These are phyloP conservation scores for Termitomyces sp. DNA, from an alignment of 768 basidiomycete species.

Conservation along the genomic window DNA sequence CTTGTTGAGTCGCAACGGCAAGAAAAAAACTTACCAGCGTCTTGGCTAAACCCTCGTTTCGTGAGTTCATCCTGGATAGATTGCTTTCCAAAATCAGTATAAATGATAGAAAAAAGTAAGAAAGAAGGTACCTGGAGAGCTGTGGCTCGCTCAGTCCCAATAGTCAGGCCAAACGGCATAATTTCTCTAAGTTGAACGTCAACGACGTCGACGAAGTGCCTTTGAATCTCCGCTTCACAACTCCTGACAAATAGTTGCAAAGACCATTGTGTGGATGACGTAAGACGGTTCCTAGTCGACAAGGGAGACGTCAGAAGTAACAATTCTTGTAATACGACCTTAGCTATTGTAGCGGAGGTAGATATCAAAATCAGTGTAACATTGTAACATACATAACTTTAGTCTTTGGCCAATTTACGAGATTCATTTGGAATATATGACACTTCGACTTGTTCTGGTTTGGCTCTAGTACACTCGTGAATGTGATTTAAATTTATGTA, in stretches of 20 bases:
- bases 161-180: slow-evolving; percentile 76
- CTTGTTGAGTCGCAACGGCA: slow-evolving; percentile 3
- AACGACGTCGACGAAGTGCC: slow-evolving; percentile 22
- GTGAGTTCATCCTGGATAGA: slow-evolving; percentile 81
- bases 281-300: slow-evolving; percentile 17
- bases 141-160: slow-evolving; percentile 73
- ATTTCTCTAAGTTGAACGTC: slow-evolving; percentile 20
- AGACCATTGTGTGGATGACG: background rate
- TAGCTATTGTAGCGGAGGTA: too few relatives aligned
- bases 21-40: slow-evolving; percentile 55
- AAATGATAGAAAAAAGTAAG: background rate
- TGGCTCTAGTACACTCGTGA: too few relatives aligned
- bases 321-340: too few relatives aligned
- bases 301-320: too few relatives aligned
- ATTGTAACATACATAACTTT: too few relatives aligned
- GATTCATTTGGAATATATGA: too few relatives aligned
- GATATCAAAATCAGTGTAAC: too few relatives aligned
- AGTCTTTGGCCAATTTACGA: too few relatives aligned
- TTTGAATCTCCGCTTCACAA: slow-evolving; percentile 29
- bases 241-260: slow-evolving; percentile 11
- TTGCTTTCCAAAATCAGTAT: slow-evolving; percentile 39
- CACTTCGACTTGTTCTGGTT: too few relatives aligned
- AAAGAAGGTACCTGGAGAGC: slow-evolving; percentile 55
- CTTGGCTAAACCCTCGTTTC: slow-evolving; percentile 67
- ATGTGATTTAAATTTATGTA: too few relatives aligned